phyloP scores from a whole-genome alignment of 768 basidiomycete genomes.

The Hypholoma fasciculare region DNA sequence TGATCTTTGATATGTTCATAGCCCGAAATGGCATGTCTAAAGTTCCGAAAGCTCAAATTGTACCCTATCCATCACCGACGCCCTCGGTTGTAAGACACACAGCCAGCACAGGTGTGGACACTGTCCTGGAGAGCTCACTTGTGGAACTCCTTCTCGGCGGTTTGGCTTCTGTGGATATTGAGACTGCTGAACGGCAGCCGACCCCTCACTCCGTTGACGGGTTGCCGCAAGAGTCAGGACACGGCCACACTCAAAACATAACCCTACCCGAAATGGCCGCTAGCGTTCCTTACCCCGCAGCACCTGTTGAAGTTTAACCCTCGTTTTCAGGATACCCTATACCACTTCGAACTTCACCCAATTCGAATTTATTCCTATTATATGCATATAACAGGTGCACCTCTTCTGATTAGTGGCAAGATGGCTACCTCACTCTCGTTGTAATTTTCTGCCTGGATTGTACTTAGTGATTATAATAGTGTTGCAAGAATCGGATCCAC shows the following conservation, averaged over 20 bases:
- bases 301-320: slow-evolving; percentile 13
- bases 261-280: slow-evolving; percentile 5
- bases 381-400: slow-evolving; percentile 9
- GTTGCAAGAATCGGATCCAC: not conserved
- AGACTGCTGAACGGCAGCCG: slow-evolving; percentile 3
- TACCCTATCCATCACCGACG: slow-evolving; percentile 34
- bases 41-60: slow-evolving; percentile 29
- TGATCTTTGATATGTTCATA: slow-evolving; percentile 83
- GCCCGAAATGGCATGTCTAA: slow-evolving; percentile 51
- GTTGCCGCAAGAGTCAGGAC: not conserved
- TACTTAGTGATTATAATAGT: slow-evolving; percentile 13
- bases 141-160: slow-evolving; percentile 38
- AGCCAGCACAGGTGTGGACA: slow-evolving; percentile 21
- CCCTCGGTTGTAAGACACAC: slow-evolving; percentile 30
- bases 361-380: slow-evolving; percentile 3
- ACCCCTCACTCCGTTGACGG: slow-evolving; percentile 10
- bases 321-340: slow-evolving; percentile 15
- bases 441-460: slow-evolving; percentile 5
- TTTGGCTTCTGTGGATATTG: slow-evolving; percentile 11
- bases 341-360: slow-evolving; percentile 18
- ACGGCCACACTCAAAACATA: not conserved
- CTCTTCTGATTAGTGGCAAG: slow-evolving; percentile 6
- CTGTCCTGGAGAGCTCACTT: slow-evolving; percentile 45
- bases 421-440: slow-evolving; percentile 9
- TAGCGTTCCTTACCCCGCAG: slow-evolving; percentile 7